These are phyloP conservation scores for Colletotrichum costaricense DNA, from an alignment of 2,329 filamentous ascomycete genomes.

Conservation along the genomic window DNA sequence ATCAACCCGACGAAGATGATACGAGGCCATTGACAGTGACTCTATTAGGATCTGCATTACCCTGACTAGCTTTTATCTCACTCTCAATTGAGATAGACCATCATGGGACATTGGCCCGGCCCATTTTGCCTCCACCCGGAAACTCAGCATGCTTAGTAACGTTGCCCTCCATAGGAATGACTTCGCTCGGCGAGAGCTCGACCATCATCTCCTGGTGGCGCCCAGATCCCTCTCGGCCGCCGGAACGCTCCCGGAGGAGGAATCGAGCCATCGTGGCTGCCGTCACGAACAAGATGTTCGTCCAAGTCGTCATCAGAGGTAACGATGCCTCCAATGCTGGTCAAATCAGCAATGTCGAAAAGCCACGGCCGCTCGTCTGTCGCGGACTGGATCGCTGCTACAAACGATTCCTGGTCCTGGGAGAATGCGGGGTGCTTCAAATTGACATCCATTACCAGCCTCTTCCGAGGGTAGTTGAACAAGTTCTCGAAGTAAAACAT, in stretches of 20 bases:
- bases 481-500: slow-evolving; percentile 60
- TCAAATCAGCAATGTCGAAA: slow-evolving; percentile 42
- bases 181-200: slow-evolving; percentile 32
- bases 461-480: slow-evolving; percentile 57
- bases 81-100: not conserved
- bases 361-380: slow-evolving; percentile 52
- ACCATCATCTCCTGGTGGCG: slow-evolving; percentile 54
- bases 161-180: not conserved
- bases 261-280: slow-evolving; percentile 49
- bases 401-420: slow-evolving; percentile 58
- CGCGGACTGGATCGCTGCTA: slow-evolving; percentile 50
- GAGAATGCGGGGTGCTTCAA: slow-evolving; percentile 54
- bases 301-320: slow-evolving; percentile 53
- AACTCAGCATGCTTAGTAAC: not conserved
- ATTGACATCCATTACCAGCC: slow-evolving; percentile 56
- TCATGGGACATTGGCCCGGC: not conserved
- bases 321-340: slow-evolving; percentile 52
- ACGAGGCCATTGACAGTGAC: not conserved
- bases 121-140: not conserved
- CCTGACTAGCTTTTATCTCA: not conserved
- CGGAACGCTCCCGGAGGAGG: slow-evolving; percentile 44
- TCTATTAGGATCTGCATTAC: not conserved
- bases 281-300: slow-evolving; percentile 48
- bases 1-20: not conserved
- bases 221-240: slow-evolving; percentile 48